Base-by-base conservation (phyloP, 2,329 filamentous ascomycete genomes). In the Elsinoe ampelina region DNA sequence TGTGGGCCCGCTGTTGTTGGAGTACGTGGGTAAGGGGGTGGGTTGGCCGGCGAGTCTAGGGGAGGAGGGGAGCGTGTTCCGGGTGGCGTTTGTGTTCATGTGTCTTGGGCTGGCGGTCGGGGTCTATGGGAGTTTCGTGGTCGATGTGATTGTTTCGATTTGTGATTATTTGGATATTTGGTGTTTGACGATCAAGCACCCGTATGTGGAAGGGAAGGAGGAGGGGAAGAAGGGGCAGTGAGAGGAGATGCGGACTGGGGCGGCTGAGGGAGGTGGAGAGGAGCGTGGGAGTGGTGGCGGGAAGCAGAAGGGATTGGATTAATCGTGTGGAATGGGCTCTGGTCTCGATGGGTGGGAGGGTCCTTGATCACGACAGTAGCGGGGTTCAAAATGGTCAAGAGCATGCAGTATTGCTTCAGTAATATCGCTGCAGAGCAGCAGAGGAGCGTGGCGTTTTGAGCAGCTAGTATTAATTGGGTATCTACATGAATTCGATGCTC, bases 101-200 rank as follows among this genome's bases (percentile, higher is more conserved):
- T 92, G 91, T 75, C 75, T 97, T 20, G 93, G 93, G 20, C 74
- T 89, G 58, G 87, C 86, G 0, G 70, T 95, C 48, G 93, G 93
- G 34, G 84, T 97, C n/a, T 96, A 98, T 73, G 91, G 89, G 59
- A 95, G 90, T 71, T 98, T 98, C 70, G 89, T 97, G 57, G 87
- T 95, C 32, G 93, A 97, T 69, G 91, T 97, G 57, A 96, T 98
- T 63, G 89, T 93, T 59, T 95, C 89, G 30, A 97, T 98, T 64
- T 98, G 93, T 73, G 93, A 98, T 70, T 95, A 95, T 70, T 79
- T 97, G 60, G 93, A 98, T 69, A 98, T 98, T 63, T 97, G 90
- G 89, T 98, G 93, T 69, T 77, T 98, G 69, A 95, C 88, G 1
- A 98, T 98, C 75, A 98, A 98, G 80, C 85, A 97, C 65, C 82